Evolutionary conservation across 768 basidiomycete genomes (phyloP).

Genomic region (Leccinum truebloodii): DNA sequence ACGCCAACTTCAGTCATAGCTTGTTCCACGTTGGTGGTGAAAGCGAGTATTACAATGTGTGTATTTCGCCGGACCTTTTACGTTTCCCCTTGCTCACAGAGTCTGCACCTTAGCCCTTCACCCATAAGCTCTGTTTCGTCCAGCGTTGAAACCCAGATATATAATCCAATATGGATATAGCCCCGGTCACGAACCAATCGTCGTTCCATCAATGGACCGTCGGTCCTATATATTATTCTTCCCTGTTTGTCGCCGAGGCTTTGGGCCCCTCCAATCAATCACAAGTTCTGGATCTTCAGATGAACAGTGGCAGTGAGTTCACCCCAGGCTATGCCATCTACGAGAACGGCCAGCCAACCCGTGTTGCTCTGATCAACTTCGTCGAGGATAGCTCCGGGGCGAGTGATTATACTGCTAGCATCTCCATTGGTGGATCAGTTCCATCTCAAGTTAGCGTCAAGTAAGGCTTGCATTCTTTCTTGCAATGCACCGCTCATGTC

Average conservation of each 20-base stretch:
- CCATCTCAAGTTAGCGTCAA: slow-evolving; percentile 56
- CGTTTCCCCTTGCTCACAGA: neutral
- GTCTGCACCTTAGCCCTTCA: slow-evolving; percentile 36
- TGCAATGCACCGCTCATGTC: neutral
- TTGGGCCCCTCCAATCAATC: slow-evolving; percentile 66
- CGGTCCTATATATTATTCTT: slow-evolving; percentile 73
- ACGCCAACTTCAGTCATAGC: slow-evolving; percentile 45
- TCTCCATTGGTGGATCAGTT: slow-evolving; percentile 48
- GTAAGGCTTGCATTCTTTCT: slow-evolving; percentile 31
- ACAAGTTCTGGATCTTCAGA: slow-evolving; percentile 66
- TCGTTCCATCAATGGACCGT: slow-evolving; percentile 69
- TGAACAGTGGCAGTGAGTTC: slow-evolving; percentile 48
- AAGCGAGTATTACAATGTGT: slow-evolving; percentile 64
- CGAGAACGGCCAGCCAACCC: slow-evolving; percentile 61
- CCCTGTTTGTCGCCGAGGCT: slow-evolving; percentile 67
- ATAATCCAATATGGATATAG: slow-evolving; percentile 26
- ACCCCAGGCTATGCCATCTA: slow-evolving; percentile 70
- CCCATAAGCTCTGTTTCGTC: slow-evolving; percentile 24
- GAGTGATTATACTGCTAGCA: slow-evolving; percentile 42
- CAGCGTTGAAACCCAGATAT: neutral
- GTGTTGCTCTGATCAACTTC: slow-evolving; percentile 74
- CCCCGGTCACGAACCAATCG: slow-evolving; percentile 57
- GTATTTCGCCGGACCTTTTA: slow-evolving; percentile 14
- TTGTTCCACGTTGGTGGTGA: slow-evolving; percentile 61
- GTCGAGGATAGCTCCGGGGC: slow-evolving; percentile 59